Conservation (phyloP, 805 yeast genomes). For the Lipomyces starkeyi region DNA sequence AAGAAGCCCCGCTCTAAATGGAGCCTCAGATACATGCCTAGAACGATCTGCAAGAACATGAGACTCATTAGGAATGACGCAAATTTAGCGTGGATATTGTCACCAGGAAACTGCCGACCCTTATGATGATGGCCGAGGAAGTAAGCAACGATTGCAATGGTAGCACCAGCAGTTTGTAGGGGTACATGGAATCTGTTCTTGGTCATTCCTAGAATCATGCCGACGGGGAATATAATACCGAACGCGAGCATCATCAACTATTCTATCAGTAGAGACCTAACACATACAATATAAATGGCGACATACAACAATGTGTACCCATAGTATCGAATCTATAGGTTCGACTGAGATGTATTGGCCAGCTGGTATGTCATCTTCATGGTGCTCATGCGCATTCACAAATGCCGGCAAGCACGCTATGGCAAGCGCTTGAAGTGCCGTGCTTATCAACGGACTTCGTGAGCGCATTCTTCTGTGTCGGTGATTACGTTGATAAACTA, state of each 20-base stretch:
- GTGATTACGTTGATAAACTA: background rate
- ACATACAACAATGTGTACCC: conserved; percentile 45
- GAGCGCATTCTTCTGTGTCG: background rate
- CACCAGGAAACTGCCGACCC: conserved; percentile 47
- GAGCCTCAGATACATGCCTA: conserved; percentile 48
- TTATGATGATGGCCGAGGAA: conserved; percentile 50
- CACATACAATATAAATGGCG: background rate
- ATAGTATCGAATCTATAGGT: conserved; percentile 40
- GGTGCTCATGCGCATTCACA: conserved; percentile 38
- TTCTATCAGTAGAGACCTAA: background rate
- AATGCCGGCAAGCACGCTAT: background rate
- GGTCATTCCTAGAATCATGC: conserved; percentile 51
- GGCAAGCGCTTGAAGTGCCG: background rate
- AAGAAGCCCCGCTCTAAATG: conserved; percentile 48
- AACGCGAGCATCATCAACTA: conserved; percentile 47
- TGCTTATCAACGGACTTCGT: background rate
- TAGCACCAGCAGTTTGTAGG: conserved; percentile 46
- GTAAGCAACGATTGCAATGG: conserved; percentile 48
- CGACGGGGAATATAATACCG: conserved; percentile 50
- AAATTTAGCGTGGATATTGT: conserved; percentile 47
- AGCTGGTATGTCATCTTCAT: conserved; percentile 38
- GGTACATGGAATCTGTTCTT: conserved; percentile 48
- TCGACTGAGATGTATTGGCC: conserved; percentile 39
- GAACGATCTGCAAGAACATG: conserved; percentile 44
- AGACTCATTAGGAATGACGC: conserved; percentile 46